Percentiles rank a stretch among this genome's conserved stretches.
phyloP scores from a whole-genome alignment of 1,139 yeast genomes.

The Nadsonia commutata region DNA sequence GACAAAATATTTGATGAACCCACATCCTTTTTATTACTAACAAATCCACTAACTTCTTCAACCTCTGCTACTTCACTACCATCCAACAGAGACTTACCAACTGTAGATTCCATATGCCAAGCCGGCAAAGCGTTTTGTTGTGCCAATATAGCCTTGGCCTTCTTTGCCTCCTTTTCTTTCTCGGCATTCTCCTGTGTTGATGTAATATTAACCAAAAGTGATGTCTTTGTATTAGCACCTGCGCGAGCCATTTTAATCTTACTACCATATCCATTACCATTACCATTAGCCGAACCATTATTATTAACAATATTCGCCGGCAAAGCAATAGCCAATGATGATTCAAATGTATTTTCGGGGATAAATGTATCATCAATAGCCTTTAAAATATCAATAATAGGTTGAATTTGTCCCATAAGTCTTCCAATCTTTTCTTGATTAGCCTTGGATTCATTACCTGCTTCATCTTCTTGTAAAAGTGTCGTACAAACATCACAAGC shows the following conservation, averaged over 20 bases:
- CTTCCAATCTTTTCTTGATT: slow-evolving; percentile 73
- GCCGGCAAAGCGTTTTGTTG: slow-evolving; percentile 92
- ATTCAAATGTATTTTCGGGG: slow-evolving; percentile 79
- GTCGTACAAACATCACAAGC: slow-evolving; percentile 76
- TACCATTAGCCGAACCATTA: slow-evolving; percentile 1
- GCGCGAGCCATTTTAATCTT: slow-evolving; percentile 13
- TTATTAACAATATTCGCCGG: slow-evolving; percentile 40
- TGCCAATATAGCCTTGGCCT: slow-evolving; percentile 43
- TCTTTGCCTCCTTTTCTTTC: slow-evolving; percentile 37
- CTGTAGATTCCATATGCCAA: slow-evolving; percentile 89
- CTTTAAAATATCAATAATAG: slow-evolving; percentile 69
- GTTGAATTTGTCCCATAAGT: slow-evolving; percentile 81
- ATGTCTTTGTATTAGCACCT: slow-evolving; percentile 29
- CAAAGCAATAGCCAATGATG: slow-evolving; percentile 59
- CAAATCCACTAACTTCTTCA: slow-evolving; percentile 9
- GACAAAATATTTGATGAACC: slow-evolving; percentile 29
- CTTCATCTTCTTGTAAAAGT: slow-evolving; percentile 69
- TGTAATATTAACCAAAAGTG: slow-evolving; percentile 81
- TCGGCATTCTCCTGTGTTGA: slow-evolving; percentile 74
- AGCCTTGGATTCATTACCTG: slow-evolving; percentile 65
- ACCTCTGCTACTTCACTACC: slow-evolving; percentile 25
- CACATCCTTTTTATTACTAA: slow-evolving; percentile 31
- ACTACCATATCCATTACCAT: slow-evolving; percentile 3
- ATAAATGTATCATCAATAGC: slow-evolving; percentile 73
- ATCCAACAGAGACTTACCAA: slow-evolving; percentile 41